Conservation (phyloP, 1,139 yeast species). For the Yamadazyma friedrichii region DNA sequence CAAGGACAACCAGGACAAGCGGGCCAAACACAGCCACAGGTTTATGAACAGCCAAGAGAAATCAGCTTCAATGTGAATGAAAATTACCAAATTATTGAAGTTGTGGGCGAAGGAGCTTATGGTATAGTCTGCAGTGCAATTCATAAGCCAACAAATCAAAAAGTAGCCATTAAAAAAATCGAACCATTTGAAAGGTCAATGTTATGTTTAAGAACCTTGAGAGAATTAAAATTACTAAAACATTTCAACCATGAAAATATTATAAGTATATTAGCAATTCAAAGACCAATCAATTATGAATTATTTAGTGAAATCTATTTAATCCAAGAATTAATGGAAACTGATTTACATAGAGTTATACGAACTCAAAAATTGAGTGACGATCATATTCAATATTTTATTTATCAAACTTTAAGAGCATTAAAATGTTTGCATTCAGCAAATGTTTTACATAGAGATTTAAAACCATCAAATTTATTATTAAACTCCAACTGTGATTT, state of each 20-base stretch:
- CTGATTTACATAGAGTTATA: conserved; percentile 89
- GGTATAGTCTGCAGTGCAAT: conserved; percentile 94
- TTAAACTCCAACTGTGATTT: conserved; percentile 91
- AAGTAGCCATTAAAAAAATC: conserved; percentile 93
- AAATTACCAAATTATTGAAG: conserved; percentile 78
- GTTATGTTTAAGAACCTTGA: conserved; percentile 85
- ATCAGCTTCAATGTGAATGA: conserved; percentile 85
- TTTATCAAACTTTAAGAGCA: conserved; percentile 88
- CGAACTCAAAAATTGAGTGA: conserved; percentile 82
- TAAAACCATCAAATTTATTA: conserved; percentile 85
- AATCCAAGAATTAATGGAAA: conserved; percentile 94
- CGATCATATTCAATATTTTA: conserved; percentile 91
- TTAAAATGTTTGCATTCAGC: conserved; percentile 89
- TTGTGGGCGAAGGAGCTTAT: conserved; percentile 98
- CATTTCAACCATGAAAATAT: conserved; percentile 92
- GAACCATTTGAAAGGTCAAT: conserved; percentile 91
- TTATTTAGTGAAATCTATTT: conserved; percentile 83
- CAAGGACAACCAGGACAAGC: conserved; percentile 8
- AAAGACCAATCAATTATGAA: conserved; percentile 76
- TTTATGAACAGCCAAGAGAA: conserved; percentile 29
- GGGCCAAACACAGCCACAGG: conserved; percentile 8
- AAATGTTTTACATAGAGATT: conserved; percentile 87
- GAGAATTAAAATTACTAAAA: conserved; percentile 84
- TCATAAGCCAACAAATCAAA: conserved; percentile 83
- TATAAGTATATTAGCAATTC: conserved; percentile 85